phyloP scores from a whole-genome alignment of 768 basidiomycete genomes.

The Hysterangium stoloniferum region DNA sequence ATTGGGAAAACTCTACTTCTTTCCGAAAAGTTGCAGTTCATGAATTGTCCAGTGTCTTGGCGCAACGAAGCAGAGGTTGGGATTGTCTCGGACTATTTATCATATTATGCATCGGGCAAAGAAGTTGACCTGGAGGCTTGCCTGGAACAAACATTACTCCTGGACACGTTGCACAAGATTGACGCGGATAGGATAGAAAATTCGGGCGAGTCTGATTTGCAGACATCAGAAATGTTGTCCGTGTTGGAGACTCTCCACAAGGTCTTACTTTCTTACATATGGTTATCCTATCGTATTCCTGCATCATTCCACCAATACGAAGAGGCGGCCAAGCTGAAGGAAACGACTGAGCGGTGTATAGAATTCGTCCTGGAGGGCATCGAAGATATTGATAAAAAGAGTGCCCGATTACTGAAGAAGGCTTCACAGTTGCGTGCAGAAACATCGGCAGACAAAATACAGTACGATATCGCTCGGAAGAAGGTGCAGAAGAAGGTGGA shows the following conservation, averaged over 20 bases:
- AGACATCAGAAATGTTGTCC: constrained; percentile 13
- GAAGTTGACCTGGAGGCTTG: constrained; percentile 35
- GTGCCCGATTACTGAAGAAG: not conserved
- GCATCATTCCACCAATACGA: constrained; percentile 56
- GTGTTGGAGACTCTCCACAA: constrained; percentile 72
- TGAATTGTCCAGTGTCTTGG: constrained; percentile 50
- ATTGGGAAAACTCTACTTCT: constrained; percentile 32
- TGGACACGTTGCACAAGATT: constrained; percentile 35
- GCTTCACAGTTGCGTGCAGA: not conserved
- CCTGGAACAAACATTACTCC: constrained; percentile 30
- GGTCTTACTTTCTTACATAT: constrained; percentile 69
- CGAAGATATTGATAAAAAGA: not conserved
- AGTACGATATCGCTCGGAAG: not conserved
- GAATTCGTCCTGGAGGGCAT: constrained; percentile 50
- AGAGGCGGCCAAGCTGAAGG: constrained; percentile 46
- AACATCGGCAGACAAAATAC: not conserved
- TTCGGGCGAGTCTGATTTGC: not conserved
- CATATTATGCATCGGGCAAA: constrained; percentile 32
- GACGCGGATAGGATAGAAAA: constrained; percentile 27
- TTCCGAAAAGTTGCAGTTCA: constrained; percentile 36
- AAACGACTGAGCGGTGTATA: constrained; percentile 55
- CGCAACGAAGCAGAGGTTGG: constrained; percentile 30
- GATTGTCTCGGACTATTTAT: constrained; percentile 33
- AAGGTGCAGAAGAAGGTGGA: no score
- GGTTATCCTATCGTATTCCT: constrained; percentile 68